Evolutionary conservation across 148 eudicot species (phyloP), one percentile per base, ranked within the genome.

Genomic region (Oxyria digyna): DNA sequence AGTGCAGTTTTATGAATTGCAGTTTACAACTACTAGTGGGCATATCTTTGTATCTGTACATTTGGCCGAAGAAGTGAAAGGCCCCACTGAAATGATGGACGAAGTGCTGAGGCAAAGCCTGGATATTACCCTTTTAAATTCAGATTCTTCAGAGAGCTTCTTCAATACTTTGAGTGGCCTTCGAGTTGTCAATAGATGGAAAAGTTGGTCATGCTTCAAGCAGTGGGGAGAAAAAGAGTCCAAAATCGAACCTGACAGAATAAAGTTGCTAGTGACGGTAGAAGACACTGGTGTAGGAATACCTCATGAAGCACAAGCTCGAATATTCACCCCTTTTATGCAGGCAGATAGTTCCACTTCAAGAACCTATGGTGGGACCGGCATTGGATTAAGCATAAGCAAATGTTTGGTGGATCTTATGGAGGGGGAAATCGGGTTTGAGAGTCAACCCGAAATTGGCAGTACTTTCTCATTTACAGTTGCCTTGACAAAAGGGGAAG

Each of bases 301-400:
- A 74, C 91, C 87, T 14, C 41, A 67, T 3, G 85, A 86, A 24
- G 84, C 84, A 38, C 91, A 86, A 64, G 57, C 79, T 42, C 84
- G 75, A 20, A 67, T 86, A 27, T 86, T 86, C 69, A 86, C 80
- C 17, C 91, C 91, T 42, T 86, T 86, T 75, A 81, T 86, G 91
- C 91, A 86, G 55, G 91, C 79, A 43, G 84, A 85, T 20, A 83
- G 85, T 66, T 81, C 89, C 13, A 81, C 78, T 71, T 79, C 87
- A 3, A 74, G 91, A 33, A 79, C 75, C 9, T 83, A 86, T 59
- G 91, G 91, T 2, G 91, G 91, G 29, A 86, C 91, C 2, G 91
- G 91, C 20, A 86, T 86, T 42, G 91, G 91, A 23, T 69, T 86
- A n/a, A 86, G 91, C 83, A 86, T 86, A 62, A 84, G 87, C 80